Base-by-base conservation (phyloP, 352 stramenopile genomes). In the Globisporangium nagaii region DNA sequence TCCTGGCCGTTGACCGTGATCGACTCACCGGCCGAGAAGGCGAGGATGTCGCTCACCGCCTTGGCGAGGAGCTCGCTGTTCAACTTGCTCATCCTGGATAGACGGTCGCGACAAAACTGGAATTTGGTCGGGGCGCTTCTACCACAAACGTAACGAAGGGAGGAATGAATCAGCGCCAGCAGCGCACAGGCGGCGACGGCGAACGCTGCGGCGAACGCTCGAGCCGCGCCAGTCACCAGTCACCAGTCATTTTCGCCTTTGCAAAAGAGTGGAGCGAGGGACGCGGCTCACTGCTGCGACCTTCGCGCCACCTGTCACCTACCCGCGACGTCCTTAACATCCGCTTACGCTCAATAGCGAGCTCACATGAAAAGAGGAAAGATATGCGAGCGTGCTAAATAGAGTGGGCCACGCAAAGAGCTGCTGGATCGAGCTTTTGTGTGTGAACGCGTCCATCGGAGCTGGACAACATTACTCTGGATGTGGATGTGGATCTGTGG, bases 1-100 rank as follows among this genome's bases (percentile, higher is more conserved):
- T 98, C 94, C 37, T 88, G 81, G 60, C 90, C 93, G 68, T 94
- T 93, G 41, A 94, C 55, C 46, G 65, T 84, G 58, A 98, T 88
- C 58, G 84, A 96, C 74, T 99, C 93, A 57, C 97, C 97, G 27
- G 61, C 63, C 48, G 96, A 96, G 78, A 89, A 99, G 54, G 91
- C 87, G 32, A 99, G 79, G 71, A 99, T 96, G 67, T 99, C 93
- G 20, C 91, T 79, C 58, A 99, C 85, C 53, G 94, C 90, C 83
- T 98, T 88, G 55, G 93, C 86, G 70, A 99, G 75, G 55, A 99
- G 63, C 43, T 97, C 95, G 45, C 90, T 95, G 79, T 98, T 98
- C 65, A 99, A 85, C 77, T 99, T 99, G 80, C 79, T 94, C 87
- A 95, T 95, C 47, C 46, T 87, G 62, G 24, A 34, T 30, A 40